Evolutionary conservation across 208 protist genomes (phyloP).

Genomic region (Crithidia thermophila): DNA sequence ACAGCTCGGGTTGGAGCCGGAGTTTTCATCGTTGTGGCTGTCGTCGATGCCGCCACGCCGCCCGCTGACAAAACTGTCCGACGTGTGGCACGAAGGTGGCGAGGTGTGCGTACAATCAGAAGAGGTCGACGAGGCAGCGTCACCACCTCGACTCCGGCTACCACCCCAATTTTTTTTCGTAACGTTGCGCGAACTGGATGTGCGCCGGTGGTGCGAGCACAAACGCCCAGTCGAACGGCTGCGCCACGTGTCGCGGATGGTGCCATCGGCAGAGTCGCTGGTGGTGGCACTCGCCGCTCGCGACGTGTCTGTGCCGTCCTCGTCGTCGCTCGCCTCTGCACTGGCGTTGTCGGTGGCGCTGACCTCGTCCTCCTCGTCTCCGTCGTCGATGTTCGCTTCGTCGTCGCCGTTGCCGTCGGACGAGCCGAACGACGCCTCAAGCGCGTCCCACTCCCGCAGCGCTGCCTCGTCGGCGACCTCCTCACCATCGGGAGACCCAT

Average conservation of each 20-base stretch:
- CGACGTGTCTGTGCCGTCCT: neutral
- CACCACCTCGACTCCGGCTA: neutral
- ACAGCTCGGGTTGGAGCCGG: neutral
- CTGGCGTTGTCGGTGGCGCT: too few relatives aligned
- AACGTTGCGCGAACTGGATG: too few relatives aligned
- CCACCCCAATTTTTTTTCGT: too few relatives aligned
- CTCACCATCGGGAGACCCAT: conserved; percentile 13
- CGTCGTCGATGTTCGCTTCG: neutral
- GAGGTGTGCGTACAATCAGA: conserved; percentile 4
- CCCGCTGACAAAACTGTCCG: neutral
- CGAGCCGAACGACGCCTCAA: conserved; percentile 30
- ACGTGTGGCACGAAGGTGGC: neutral
- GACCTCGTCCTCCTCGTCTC: neutral
- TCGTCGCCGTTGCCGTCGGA: neutral
- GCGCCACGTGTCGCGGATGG: neutral
- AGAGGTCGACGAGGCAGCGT: neutral
- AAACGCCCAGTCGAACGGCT: neutral
- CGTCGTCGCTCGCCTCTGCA: neutral
- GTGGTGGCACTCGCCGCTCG: too few relatives aligned
- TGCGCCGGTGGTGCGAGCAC: neutral
- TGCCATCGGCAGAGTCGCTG: neutral
- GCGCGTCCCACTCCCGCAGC: conserved; percentile 33
- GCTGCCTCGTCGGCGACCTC: conserved; percentile 31
- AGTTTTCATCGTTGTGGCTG: neutral
- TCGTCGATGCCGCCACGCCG: neutral